Evolutionary conservation across 371 early-diverging fungal genomes (phyloP).

Genomic region (Zopfochytrium polystomum): DNA sequence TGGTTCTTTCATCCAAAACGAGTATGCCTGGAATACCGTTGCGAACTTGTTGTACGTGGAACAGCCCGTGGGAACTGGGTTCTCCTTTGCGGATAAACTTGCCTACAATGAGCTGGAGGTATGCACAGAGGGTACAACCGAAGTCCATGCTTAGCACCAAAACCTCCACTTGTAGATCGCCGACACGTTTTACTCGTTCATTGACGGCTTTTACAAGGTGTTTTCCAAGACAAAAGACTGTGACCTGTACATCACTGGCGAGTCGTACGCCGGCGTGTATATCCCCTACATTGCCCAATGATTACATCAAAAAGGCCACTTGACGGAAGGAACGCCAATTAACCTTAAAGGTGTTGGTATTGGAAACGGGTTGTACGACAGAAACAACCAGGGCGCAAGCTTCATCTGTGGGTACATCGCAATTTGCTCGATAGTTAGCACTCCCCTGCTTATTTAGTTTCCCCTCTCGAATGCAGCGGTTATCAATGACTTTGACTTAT

Average conservation of each 20-base stretch:
- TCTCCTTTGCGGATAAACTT: constrained; percentile 27
- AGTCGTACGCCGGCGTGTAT: constrained; percentile 54
- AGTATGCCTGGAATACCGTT: constrained; percentile 30
- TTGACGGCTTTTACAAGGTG: constrained; percentile 41
- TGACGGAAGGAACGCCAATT: neutral
- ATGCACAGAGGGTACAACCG: too few species aligned
- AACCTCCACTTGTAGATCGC: neutral
- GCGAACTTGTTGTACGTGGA: constrained; percentile 53
- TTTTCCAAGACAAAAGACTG: constrained; percentile 40
- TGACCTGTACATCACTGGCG: constrained; percentile 51
- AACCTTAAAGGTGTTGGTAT: constrained; percentile 40
- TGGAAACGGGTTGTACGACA: too few species aligned
- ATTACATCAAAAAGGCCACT: too few species aligned
- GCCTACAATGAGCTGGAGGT: constrained; percentile 7
- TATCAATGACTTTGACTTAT: too few species aligned
- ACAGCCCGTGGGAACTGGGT: constrained; percentile 56
- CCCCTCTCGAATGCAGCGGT: too few species aligned
- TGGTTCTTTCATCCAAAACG: constrained; percentile 23
- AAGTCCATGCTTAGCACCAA: too few species aligned
- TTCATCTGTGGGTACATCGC: too few species aligned
- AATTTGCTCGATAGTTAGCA: too few species aligned
- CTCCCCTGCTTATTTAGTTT: too few species aligned
- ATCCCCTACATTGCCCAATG: constrained; percentile 45
- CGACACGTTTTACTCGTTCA: constrained; percentile 32
- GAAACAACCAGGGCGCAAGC: too few species aligned